Conservation (phyloP, 192 early-diverging fungal species). For the Entrophospora sp. region DNA sequence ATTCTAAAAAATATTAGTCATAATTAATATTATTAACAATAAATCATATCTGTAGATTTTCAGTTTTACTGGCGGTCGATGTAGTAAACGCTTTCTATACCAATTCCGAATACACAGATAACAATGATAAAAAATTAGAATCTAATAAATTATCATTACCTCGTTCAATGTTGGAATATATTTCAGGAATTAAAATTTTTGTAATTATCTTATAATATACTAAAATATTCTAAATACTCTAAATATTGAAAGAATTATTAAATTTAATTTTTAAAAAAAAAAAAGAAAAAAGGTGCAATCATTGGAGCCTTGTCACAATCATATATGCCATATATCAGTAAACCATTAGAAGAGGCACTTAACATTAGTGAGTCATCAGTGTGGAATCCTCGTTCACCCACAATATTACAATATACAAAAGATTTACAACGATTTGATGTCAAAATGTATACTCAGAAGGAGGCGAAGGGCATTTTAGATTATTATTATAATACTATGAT, state of each 20-base stretch:
- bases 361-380: slow-evolving; percentile 26
- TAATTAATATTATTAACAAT: neutral
- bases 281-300: slow-evolving; percentile 32
- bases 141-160: slow-evolving; percentile 33
- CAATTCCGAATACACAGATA: slow-evolving; percentile 33
- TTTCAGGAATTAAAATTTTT: slow-evolving; percentile 36
- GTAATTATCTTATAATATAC: slow-evolving; percentile 3
- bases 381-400: slow-evolving; percentile 26
- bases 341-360: slow-evolving; percentile 30
- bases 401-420: slow-evolving; percentile 24
- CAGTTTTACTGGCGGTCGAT: slow-evolving; percentile 43
- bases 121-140: slow-evolving; percentile 32
- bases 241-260: too few relatives aligned
- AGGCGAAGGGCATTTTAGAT: slow-evolving; percentile 38
- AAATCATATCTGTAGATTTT: too few relatives aligned
- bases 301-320: slow-evolving; percentile 31
- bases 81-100: slow-evolving; percentile 42
- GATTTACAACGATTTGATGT: slow-evolving; percentile 30
- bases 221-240: too few relatives aligned
- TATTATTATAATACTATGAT: slow-evolving; percentile 29
- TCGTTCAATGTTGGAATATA: slow-evolving; percentile 37
- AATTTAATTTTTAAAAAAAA: neutral
- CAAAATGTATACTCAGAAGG: slow-evolving; percentile 30
- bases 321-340: slow-evolving; percentile 26
- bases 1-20: neutral